Conservation (phyloP, 2,329 filamentous ascomycete genomes). For the Ascochyta fabae region DNA sequence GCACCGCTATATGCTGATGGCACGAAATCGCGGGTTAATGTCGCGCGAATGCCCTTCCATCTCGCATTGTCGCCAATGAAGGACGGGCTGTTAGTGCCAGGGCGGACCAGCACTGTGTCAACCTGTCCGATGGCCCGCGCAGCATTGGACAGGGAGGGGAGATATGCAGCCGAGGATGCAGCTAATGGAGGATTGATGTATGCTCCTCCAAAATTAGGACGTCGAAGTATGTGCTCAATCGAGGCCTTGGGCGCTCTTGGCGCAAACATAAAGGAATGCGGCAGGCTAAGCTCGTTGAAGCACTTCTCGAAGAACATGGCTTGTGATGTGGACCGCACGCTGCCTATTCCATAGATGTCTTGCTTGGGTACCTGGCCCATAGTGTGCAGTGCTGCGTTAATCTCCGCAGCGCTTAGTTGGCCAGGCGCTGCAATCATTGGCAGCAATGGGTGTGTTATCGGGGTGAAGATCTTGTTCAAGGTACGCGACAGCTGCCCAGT, state of each 20-base stretch:
- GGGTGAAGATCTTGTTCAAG: constrained; percentile 84
- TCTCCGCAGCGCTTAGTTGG: constrained; percentile 84
- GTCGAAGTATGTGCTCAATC: constrained; percentile 74
- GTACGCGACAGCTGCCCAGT: constrained; percentile 84
- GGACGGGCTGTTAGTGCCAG: constrained; percentile 46
- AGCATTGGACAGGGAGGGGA: constrained; percentile 73
- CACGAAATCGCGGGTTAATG: constrained; percentile 79
- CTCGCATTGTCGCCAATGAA: constrained; percentile 82
- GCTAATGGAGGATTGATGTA: constrained; percentile 76
- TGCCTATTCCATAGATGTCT: constrained; percentile 80
- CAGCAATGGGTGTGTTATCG: constrained; percentile 83
- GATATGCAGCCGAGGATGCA: constrained; percentile 61
- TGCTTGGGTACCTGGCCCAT: constrained; percentile 82
- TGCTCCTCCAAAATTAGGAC: constrained; percentile 80
- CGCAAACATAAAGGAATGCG: constrained; percentile 78
- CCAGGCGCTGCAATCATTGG: constrained; percentile 86
- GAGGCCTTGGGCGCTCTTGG: constrained; percentile 71
- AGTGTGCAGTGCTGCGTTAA: constrained; percentile 78
- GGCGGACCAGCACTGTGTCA: constrained; percentile 76
- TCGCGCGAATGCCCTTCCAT: constrained; percentile 85
- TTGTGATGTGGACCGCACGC: constrained; percentile 73
- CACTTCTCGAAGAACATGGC: constrained; percentile 82
- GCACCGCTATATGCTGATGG: constrained; percentile 80
- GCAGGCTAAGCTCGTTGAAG: constrained; percentile 72
- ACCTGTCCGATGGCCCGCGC: constrained; percentile 80